phyloP scores from a whole-genome alignment of 2,329 filamentous ascomycete genomes.

The Zymoseptoria crescenta region DNA sequence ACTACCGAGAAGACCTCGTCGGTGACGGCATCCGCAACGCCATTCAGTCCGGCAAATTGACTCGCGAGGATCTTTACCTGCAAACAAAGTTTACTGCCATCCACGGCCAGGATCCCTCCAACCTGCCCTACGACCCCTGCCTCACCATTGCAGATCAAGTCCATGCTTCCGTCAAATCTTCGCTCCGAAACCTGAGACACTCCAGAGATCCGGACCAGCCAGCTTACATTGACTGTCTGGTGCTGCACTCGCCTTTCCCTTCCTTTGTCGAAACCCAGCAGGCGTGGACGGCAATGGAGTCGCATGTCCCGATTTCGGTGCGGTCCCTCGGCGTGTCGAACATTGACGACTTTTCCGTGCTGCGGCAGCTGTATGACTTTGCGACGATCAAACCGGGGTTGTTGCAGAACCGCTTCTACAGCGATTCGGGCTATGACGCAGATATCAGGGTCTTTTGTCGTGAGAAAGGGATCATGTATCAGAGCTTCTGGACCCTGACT shows the following conservation, averaged over 20 bases:
- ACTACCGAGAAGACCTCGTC: slow-evolving; percentile 68
- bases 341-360: slow-evolving; percentile 45
- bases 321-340: slow-evolving; percentile 70
- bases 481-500: slow-evolving; percentile 55
- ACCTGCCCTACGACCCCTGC: slow-evolving; percentile 56
- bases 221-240: slow-evolving; percentile 49
- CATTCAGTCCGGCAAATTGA: slow-evolving; percentile 49
- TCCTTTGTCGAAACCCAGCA: slow-evolving; percentile 48
- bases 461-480: slow-evolving; percentile 47
- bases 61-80: slow-evolving; percentile 57
- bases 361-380: slow-evolving; percentile 46
- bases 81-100: slow-evolving; percentile 77
- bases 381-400: slow-evolving; percentile 50
- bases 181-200: slow-evolving; percentile 52
- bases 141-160: slow-evolving; percentile 58
- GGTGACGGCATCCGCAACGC: slow-evolving; percentile 58
- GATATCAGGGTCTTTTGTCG: slow-evolving; percentile 51
- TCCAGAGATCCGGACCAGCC: slow-evolving; percentile 31
- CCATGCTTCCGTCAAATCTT: slow-evolving; percentile 57
- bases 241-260: slow-evolving; percentile 52
- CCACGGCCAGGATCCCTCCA: slow-evolving; percentile 49
- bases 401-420: slow-evolving; percentile 70
- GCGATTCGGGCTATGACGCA: slow-evolving; percentile 51
- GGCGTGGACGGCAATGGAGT: slow-evolving; percentile 59
- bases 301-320: slow-evolving; percentile 57